Conservation (phyloP, 108 stramenopile genomes). For the Cyclotella distinguenda region DNA sequence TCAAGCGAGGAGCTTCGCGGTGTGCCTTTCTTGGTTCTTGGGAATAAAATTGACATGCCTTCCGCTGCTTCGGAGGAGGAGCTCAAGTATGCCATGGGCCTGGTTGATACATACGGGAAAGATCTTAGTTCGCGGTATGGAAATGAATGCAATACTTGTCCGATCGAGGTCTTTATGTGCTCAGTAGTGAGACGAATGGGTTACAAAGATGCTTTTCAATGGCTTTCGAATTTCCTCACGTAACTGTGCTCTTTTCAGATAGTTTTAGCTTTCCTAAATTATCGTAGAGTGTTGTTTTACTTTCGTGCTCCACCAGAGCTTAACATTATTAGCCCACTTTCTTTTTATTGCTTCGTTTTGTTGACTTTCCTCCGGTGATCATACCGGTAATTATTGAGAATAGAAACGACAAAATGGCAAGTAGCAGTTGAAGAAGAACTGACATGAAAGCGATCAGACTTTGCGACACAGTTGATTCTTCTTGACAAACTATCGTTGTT, state of each 20-base stretch:
- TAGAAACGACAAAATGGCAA: slow-evolving; percentile 9
- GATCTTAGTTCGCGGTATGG: slow-evolving; percentile 41
- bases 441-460: slow-evolving; percentile 24
- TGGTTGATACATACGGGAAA: slow-evolving; percentile 86
- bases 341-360: slow-evolving; percentile 16
- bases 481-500: too few relatives aligned
- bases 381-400: slow-evolving; percentile 17
- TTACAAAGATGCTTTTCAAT: slow-evolving; percentile 84
- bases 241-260: slow-evolving; percentile 10
- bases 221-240: slow-evolving; percentile 76
- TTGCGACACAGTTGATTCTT: slow-evolving; percentile 16
- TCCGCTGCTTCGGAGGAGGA: slow-evolving; percentile 77
- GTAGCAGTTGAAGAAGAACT: slow-evolving; percentile 18
- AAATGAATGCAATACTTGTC: slow-evolving; percentile 37
- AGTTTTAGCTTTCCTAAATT: not conserved
- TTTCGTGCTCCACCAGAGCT: not conserved
- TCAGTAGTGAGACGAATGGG: slow-evolving; percentile 84
- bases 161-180: slow-evolving; percentile 88
- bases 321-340: not conserved
- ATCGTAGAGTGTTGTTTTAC: not conserved
- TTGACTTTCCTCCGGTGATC: slow-evolving; percentile 3
- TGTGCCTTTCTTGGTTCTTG: slow-evolving; percentile 84
- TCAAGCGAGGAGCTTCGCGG: slow-evolving; percentile 69
- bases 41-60: slow-evolving; percentile 87
- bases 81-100: slow-evolving; percentile 73